Evolutionary conservation across 371 early-diverging fungal genomes (phyloP).

Genomic region (Saksenaea oblongispora): DNA sequence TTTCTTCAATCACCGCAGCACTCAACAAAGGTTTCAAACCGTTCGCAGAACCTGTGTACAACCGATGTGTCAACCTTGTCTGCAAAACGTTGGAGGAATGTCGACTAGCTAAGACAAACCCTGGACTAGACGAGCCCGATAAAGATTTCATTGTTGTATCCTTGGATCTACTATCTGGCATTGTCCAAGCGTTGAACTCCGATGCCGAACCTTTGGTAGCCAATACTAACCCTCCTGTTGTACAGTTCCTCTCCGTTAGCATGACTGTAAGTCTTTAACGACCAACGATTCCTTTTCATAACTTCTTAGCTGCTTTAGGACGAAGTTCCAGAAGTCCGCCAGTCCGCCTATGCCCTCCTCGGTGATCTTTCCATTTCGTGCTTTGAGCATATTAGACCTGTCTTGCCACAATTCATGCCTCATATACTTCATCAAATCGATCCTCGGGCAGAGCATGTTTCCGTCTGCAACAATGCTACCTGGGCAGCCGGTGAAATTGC

Average conservation of each 20-base stretch:
- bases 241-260: constrained; percentile 78
- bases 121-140: constrained; percentile 74
- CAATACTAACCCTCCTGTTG: constrained; percentile 67
- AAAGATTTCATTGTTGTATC: constrained; percentile 95
- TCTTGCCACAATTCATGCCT: constrained; percentile 74
- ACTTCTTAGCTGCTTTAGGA: constrained; percentile 71
- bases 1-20: constrained; percentile 86
- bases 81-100: constrained; percentile 70
- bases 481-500: constrained; percentile 97
- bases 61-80: constrained; percentile 84
- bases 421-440: constrained; percentile 73
- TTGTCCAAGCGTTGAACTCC: constrained; percentile 87
- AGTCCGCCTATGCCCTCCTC: constrained; percentile 90
- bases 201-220: constrained; percentile 77
- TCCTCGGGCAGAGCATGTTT: constrained; percentile 59
- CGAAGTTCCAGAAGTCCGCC: constrained; percentile 81
- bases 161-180: constrained; percentile 89
- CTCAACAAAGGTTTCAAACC: constrained; percentile 84
- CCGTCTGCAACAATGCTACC: constrained; percentile 89
- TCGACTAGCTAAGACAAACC: constrained; percentile 62
- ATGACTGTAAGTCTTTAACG: constrained; percentile 59
- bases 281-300: constrained; percentile 10
- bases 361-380: constrained; percentile 89
- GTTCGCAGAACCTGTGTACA: constrained; percentile 83
- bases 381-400: constrained; percentile 72